Evolutionary conservation across 2,329 filamentous ascomycete genomes (phyloP), one percentile per base, ranked within the genome.

Genomic region (Pestalotiopsis sp.): DNA sequence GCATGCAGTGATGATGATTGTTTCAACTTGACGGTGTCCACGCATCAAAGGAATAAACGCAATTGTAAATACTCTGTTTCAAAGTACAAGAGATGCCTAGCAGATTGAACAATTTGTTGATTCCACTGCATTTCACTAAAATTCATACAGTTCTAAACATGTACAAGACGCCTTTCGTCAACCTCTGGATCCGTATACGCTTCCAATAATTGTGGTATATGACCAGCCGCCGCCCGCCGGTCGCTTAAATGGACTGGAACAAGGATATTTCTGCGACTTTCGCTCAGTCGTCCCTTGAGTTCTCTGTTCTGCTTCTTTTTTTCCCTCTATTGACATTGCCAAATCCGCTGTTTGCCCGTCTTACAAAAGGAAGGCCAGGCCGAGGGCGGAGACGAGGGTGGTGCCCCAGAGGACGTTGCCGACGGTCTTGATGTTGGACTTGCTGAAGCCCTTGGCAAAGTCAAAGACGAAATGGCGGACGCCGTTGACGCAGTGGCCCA

Each of bases 401-500:
- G 77, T 75, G 7, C 78, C 80, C 84, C 86, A 87, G 68, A 89
- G 79, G 38, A 79, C 78, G 76, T 80, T 83, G 72, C 86, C 85
- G 41, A 80, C 80, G 72, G 78, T 80, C 73, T 80, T 74, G 71
- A 89, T 85, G 17, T 80, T 77, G 1, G 78, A 66, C 82, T 84
- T 86, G 70, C 80, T 73, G 75, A 87, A 89, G 39, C 87, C 87
- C 72, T 81, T 77, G 58, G 82, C 83, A 7, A 84, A 67, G 71
- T 90, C 88, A 77, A 85, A 88, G 61, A 82, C 74, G 58, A 90
- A 78, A 72, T 90, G 88, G 73, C 86, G 83, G 67, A 84, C 74
- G 70, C 88, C 88, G 80, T 87, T 88, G 78, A 87, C 73, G 71
- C 80, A 77, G 82, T 90, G 88, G 81, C 85, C 90, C 67, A 83